A percentile compares a stretch with the other conserved stretches of the same genome.
Conservation (phyloP, 2,329 filamentous ascomycete genomes). For the Colletotrichum limetticola region DNA sequence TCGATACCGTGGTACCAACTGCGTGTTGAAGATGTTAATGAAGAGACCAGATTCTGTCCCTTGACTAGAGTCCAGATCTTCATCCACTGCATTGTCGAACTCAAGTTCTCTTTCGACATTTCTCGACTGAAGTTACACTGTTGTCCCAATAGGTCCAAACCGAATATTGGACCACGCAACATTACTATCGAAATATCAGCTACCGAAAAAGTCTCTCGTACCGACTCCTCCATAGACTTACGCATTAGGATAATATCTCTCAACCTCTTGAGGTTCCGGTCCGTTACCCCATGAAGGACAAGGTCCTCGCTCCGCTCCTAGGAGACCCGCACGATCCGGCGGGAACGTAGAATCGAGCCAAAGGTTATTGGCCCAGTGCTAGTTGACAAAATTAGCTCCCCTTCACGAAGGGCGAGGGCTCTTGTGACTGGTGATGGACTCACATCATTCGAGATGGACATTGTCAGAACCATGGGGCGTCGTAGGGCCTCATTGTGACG, state of each 20-base stretch:
- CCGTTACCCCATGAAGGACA: not conserved
- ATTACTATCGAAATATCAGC: conserved; percentile 38
- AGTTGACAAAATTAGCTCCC: not conserved
- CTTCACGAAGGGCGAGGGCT: not conserved
- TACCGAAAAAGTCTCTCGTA: too few relatives aligned
- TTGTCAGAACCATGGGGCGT: conserved; percentile 17
- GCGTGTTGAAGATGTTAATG: too few relatives aligned
- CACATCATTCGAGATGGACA: conserved; percentile 32
- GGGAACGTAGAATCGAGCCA: conserved; percentile 30
- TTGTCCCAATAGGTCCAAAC: conserved; percentile 57
- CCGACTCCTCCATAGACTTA: too few relatives aligned
- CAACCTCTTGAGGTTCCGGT: too few relatives aligned
- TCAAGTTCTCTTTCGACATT: not conserved
- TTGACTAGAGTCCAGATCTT: not conserved
- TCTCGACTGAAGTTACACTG: conserved; percentile 32
- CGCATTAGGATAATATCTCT: too few relatives aligned
- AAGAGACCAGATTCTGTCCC: too few relatives aligned
- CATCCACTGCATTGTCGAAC: not conserved
- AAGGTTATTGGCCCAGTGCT: conserved; percentile 21
- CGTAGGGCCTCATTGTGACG: not conserved
- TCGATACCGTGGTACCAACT: too few relatives aligned
- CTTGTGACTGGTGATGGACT: conserved; percentile 15
- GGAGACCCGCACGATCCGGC: not conserved
- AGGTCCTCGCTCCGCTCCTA: conserved; percentile 7
- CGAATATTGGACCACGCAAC: conserved; percentile 61